Percentiles rank a stretch among this genome's conserved stretches.
phyloP scores from a whole-genome alignment of 2,329 filamentous ascomycete species.

The Paracamarosporium sp. region DNA sequence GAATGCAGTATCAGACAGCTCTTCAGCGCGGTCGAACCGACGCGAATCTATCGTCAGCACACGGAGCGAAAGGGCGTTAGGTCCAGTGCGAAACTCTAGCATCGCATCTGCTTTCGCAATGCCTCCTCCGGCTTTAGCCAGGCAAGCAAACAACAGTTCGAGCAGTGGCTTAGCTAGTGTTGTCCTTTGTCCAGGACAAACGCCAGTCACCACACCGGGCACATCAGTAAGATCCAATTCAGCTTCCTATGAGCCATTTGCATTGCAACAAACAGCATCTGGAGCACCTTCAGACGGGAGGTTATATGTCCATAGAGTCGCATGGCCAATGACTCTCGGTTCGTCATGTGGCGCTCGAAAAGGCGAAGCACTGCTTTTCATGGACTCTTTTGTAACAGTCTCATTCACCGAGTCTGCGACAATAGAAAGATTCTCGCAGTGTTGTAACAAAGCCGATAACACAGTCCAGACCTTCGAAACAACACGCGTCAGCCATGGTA shows the following conservation, averaged over 20 bases:
- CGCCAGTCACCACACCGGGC: not conserved
- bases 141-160: not conserved
- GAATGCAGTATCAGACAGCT: not conserved
- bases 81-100: not conserved
- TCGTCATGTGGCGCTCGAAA: not conserved
- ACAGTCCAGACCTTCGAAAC: slow-evolving; percentile 1
- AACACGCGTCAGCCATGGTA: not conserved
- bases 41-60: not conserved
- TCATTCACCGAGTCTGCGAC: not conserved
- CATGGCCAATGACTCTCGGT: not conserved
- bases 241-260: not conserved
- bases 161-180: not conserved
- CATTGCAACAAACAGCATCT: not conserved
- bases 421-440: not conserved
- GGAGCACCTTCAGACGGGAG: not conserved
- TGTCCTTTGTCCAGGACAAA: not conserved
- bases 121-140: not conserved
- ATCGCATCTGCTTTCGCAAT: not conserved
- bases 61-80: not conserved
- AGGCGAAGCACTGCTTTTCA: not conserved
- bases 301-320: not conserved
- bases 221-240: not conserved
- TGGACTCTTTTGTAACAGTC: not conserved
- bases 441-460: not conserved
- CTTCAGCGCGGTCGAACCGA: not conserved